Percentiles rank a stretch among this genome's conserved stretches.
phyloP scores from a whole-genome alignment of 441 rosid genomes.

The Adansonia madagascariensis region DNA sequence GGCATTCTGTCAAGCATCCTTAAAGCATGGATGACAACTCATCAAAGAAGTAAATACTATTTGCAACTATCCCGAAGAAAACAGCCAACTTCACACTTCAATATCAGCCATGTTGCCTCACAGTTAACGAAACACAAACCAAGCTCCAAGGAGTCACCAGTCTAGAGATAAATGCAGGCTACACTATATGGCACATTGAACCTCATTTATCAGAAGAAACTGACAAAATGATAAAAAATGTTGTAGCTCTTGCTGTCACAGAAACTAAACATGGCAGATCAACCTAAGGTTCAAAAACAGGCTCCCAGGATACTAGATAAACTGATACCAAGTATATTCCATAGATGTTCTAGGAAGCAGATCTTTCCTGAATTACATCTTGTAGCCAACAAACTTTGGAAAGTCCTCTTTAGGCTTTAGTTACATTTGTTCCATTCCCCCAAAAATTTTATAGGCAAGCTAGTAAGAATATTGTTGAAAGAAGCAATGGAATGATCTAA shows the following conservation, averaged over 20 bases:
- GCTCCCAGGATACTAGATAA: neutral
- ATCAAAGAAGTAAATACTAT: neutral
- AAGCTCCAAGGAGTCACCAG: neutral
- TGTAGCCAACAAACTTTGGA: neutral
- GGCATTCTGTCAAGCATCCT: conserved; percentile 1
- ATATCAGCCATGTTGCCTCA: conserved; percentile 2
- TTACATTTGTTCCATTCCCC: neutral
- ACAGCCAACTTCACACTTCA: conserved; percentile 9
- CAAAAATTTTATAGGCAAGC: neutral
- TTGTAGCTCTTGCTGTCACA: neutral
- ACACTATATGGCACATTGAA: neutral
- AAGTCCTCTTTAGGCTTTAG: neutral
- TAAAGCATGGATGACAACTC: neutral
- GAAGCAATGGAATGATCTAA: neutral
- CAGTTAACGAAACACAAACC: neutral
- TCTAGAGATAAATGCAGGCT: conserved; percentile 1
- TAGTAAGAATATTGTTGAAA: neutral
- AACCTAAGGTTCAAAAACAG: neutral
- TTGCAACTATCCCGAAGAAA: neutral
- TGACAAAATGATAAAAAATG: neutral
- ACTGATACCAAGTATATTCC: neutral
- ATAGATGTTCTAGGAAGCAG: neutral
- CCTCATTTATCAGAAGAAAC: neutral
- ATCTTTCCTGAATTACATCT: neutral
- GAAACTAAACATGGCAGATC: neutral